Percentiles rank a stretch among this genome's conserved stretches.
Evolutionary conservation across 768 basidiomycete genomes (phyloP).

Genomic region (Mycena belliarum): DNA sequence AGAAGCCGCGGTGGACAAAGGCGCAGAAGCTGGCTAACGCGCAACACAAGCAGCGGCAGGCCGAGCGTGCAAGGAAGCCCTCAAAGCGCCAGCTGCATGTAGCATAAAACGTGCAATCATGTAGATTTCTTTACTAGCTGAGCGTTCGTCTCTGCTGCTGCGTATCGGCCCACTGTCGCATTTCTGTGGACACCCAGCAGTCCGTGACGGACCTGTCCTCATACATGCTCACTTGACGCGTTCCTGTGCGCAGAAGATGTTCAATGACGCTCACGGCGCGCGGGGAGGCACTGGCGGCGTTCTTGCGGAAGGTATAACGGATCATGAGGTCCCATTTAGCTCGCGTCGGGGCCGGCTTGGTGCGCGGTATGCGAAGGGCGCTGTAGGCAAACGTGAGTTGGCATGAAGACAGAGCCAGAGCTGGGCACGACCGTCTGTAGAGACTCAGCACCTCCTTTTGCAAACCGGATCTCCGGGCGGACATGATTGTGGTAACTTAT

Average conservation of each 20-base stretch:
- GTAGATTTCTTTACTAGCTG: background rate
- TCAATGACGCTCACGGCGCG: slow-evolving; percentile 72
- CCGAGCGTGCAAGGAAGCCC: background rate
- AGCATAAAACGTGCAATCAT: slow-evolving; percentile 4
- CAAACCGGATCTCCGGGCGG: slow-evolving; percentile 40
- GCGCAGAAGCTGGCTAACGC: slow-evolving; percentile 16
- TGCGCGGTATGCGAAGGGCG: slow-evolving; percentile 71
- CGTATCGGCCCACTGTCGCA: slow-evolving; percentile 62
- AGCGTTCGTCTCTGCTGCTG: slow-evolving; percentile 16
- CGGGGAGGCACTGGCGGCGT: slow-evolving; percentile 60
- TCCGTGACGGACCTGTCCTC: slow-evolving; percentile 69
- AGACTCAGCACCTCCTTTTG: slow-evolving; percentile 54
- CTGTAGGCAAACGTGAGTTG: slow-evolving; percentile 37
- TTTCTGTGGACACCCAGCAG: slow-evolving; percentile 72
- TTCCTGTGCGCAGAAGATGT: slow-evolving; percentile 71
- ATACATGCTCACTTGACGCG: slow-evolving; percentile 67
- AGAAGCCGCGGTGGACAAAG: slow-evolving; percentile 21
- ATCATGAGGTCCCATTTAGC: slow-evolving; percentile 69
- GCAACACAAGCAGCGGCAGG: slow-evolving; percentile 13
- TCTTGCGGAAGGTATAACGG: slow-evolving; percentile 68
- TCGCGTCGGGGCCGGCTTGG: slow-evolving; percentile 61
- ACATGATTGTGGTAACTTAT: no score
- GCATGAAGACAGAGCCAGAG: background rate
- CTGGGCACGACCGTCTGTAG: slow-evolving; percentile 41
- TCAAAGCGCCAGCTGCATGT: background rate